phyloP scores from a whole-genome alignment of 2,329 filamentous ascomycete genomes.

The Aurifilum marmelostoma region DNA sequence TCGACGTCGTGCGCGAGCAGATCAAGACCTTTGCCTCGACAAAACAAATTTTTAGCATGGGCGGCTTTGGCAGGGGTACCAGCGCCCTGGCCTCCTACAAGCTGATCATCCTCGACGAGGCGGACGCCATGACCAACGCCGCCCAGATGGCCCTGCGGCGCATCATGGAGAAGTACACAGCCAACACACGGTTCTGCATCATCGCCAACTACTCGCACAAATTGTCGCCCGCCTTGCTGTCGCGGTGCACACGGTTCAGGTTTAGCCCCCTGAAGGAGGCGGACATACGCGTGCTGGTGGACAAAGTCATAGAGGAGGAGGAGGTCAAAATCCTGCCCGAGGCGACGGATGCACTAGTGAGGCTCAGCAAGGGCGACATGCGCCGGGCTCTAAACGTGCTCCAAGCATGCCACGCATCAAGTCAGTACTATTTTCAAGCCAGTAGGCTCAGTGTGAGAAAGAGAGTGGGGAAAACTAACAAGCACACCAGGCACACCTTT shows the following conservation, averaged over 20 bases:
- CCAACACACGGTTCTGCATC: constrained; percentile 96
- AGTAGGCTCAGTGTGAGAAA: not conserved
- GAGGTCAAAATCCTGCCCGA: constrained; percentile 79
- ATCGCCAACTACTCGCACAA: constrained; percentile 99
- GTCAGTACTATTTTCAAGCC: constrained; percentile 49
- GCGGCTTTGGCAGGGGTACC: constrained; percentile 48
- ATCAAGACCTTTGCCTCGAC: constrained; percentile 99
- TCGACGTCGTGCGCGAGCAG: constrained; percentile 96
- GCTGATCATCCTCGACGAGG: constrained; percentile 96
- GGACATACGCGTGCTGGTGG: constrained; percentile 84
- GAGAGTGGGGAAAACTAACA: constrained; percentile 23
- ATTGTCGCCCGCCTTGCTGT: constrained; percentile 87
- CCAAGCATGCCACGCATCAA: constrained; percentile 94
- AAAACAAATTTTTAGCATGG: constrained; percentile 87
- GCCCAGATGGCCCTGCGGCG: constrained; percentile 95
- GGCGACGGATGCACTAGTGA: constrained; percentile 82
- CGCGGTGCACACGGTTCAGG: constrained; percentile 89
- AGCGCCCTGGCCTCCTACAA: constrained; percentile 77
- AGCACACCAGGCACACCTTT: constrained; percentile 65
- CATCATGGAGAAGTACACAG: constrained; percentile 99
- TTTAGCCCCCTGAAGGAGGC: constrained; percentile 90
- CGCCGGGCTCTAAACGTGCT: constrained; percentile 90
- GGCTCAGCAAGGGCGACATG: constrained; percentile 94
- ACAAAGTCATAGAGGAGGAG: constrained; percentile 88
- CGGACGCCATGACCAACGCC: constrained; percentile 99